Percentiles rank a stretch among this genome's conserved stretches.
These are phyloP conservation scores for Vigna angularis DNA, from an alignment of 306 rosid species.

Conservation along the genomic window DNA sequence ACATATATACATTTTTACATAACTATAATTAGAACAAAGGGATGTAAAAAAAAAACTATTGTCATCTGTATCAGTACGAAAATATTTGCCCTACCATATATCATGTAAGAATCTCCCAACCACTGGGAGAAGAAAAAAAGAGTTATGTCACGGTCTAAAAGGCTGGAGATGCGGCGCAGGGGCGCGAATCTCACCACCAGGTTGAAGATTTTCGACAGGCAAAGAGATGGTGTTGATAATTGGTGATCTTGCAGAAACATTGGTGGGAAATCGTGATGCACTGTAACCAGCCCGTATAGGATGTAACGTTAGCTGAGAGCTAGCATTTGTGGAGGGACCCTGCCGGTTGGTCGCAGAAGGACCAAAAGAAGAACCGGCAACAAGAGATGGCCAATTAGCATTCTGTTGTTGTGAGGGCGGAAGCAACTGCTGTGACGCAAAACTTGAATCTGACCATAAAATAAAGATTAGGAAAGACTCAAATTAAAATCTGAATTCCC, in stretches of 20 bases:
- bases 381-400: constrained; percentile 42
- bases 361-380: constrained; percentile 42
- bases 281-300: constrained; percentile 42
- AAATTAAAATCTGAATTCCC: constrained; percentile 1
- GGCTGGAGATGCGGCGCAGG: constrained; percentile 83
- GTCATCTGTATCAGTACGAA: constrained; percentile 2
- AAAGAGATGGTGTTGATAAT: constrained; percentile 51
- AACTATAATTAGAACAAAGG: constrained; percentile 29
- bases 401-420: constrained; percentile 51
- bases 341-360: constrained; percentile 48
- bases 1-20: constrained; percentile 29
- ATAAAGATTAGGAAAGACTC: constrained; percentile 32
- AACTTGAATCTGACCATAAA: constrained; percentile 57
- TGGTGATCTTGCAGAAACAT: constrained; percentile 53
- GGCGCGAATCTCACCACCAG: constrained; percentile 56
- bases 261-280: constrained; percentile 42
- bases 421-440: constrained; percentile 50
- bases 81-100: constrained; percentile 1
- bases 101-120: neutral
- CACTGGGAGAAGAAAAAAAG: neutral
- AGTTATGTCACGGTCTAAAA: constrained; percentile 47
- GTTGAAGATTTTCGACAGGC: constrained; percentile 51
- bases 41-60: neutral
- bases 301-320: constrained; percentile 42
- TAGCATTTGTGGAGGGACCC: constrained; percentile 34